Evolutionary conservation across 2,329 filamentous ascomycete genomes (phyloP), one percentile per base, ranked within the genome.

Genomic region (Talaromyces sp.): DNA sequence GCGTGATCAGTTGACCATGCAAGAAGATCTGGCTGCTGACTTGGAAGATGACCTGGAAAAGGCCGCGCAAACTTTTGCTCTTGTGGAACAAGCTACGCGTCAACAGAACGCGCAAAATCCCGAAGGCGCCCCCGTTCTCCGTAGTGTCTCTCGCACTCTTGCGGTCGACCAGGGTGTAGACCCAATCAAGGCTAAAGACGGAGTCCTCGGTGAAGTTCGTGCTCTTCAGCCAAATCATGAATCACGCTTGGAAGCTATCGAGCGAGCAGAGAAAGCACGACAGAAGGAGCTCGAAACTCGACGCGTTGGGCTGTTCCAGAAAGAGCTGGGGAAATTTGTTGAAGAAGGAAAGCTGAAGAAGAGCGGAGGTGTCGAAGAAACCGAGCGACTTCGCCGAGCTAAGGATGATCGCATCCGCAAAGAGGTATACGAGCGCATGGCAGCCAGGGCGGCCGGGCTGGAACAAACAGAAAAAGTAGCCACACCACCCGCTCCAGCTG

Each of bases 41-140:
- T 78, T 99, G 64, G 87, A 95, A 70, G 93, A 97, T 70, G 95
- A 99, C 78, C 81, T 99, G 53, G 93, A 98, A 73, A 97, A 98
- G 78, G 93, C 93, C 1, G 87, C 88, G 0, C 89, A 96, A 75
- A 98, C 95, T 0, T 96, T 99, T 71, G 89, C 91, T 26, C 84
- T 99, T 0, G 95, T 99, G 17, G 95, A 99, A 76, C 90, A 98
- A 77, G 95, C 95, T 9, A 98, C 93, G n/a, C 96, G 96, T 77
- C 92, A 98, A 77, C 95, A 99, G 73, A 90, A 84, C 59, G 70
- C 96, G 76, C 91, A 96, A 72, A 83, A 84, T 6, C 76, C 77
- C 8, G 68, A 72, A 49, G 71, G 81, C 55, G 70, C 67, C 49
- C 74, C 75, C 58, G 77, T 78, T 11, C 60, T 78, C 31, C 77